Conservation (phyloP, 495 filamentous ascomycete genomes). For the Aspergillus cristatus region DNA sequence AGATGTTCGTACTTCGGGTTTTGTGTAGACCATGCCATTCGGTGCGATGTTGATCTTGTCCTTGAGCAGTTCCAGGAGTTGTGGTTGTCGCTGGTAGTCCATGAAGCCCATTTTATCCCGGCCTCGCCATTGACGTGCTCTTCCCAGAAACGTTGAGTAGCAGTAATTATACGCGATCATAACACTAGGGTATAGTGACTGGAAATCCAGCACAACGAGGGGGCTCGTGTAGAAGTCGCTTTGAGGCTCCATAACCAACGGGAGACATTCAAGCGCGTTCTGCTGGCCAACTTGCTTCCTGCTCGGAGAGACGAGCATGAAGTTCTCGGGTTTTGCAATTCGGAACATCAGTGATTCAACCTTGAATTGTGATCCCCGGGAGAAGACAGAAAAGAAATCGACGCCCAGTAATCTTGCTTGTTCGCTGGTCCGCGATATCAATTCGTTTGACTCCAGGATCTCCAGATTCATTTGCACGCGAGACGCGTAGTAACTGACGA, state of each 20-base stretch:
- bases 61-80: slow-evolving; percentile 68
- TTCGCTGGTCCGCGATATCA: slow-evolving; percentile 84
- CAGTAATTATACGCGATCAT: slow-evolving; percentile 99
- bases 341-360: slow-evolving; percentile 98
- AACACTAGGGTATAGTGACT: slow-evolving; percentile 90
- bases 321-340: slow-evolving; percentile 95
- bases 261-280: slow-evolving; percentile 90
- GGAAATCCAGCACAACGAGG: slow-evolving; percentile 87
- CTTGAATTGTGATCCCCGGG: slow-evolving; percentile 92
- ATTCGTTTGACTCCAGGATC: slow-evolving; percentile 83
- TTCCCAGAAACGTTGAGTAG: slow-evolving; percentile 92
- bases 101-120: slow-evolving; percentile 92
- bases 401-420: slow-evolving; percentile 89
- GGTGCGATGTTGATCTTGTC: slow-evolving; percentile 89
- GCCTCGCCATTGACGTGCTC: slow-evolving; percentile 75
- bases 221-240: slow-evolving; percentile 91
- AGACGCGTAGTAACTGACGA: slow-evolving; percentile 68
- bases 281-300: slow-evolving; percentile 86
- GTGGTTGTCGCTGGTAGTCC: slow-evolving; percentile 66
- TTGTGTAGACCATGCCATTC: slow-evolving; percentile 94
- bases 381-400: slow-evolving; percentile 93
- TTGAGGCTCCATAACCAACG: slow-evolving; percentile 95
- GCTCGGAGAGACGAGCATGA: slow-evolving; percentile 80
- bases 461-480: slow-evolving; percentile 79
- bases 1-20: slow-evolving; percentile 75